phyloP scores from a whole-genome alignment of 2,329 filamentous ascomycete genomes.

The Bipolaris sorokiniana region DNA sequence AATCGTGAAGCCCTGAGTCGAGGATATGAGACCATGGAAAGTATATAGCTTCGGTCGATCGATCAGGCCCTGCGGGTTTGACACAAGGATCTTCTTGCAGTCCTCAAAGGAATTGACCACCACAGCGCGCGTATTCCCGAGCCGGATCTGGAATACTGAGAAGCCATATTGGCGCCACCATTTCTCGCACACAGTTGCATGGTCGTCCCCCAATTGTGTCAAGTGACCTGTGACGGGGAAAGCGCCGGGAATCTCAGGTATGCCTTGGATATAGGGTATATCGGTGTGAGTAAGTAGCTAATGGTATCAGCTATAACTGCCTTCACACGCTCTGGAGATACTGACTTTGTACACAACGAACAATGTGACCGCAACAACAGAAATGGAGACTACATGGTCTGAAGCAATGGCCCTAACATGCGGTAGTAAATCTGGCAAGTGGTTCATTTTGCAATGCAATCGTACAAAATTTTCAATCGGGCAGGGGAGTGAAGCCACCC shows the following conservation, averaged over 20 bases:
- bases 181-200: conserved; percentile 59
- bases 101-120: conserved; percentile 62
- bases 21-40: conserved; percentile 74
- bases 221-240: conserved; percentile 60
- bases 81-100: conserved; percentile 58
- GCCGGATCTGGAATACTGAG: conserved; percentile 60
- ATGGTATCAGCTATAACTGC: background rate
- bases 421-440: conserved; percentile 4
- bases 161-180: conserved; percentile 58
- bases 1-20: conserved; percentile 79
- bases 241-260: conserved; percentile 59
- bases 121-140: conserved; percentile 61
- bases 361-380: background rate
- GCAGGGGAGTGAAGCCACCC: background rate
- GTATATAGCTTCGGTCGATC: conserved; percentile 60
- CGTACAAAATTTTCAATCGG: background rate
- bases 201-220: conserved; percentile 59
- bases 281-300: conserved; percentile 50
- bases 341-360: conserved; percentile 13
- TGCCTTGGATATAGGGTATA: conserved; percentile 56
- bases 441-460: conserved; percentile 1
- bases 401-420: conserved; percentile 2
- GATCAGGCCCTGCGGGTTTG: conserved; percentile 58
- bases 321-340: too few relatives aligned
- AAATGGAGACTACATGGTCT: background rate